Evolutionary conservation across 2,329 filamentous ascomycete genomes (phyloP).

Genomic region (Phaeosphaeriaceae sp.): DNA sequence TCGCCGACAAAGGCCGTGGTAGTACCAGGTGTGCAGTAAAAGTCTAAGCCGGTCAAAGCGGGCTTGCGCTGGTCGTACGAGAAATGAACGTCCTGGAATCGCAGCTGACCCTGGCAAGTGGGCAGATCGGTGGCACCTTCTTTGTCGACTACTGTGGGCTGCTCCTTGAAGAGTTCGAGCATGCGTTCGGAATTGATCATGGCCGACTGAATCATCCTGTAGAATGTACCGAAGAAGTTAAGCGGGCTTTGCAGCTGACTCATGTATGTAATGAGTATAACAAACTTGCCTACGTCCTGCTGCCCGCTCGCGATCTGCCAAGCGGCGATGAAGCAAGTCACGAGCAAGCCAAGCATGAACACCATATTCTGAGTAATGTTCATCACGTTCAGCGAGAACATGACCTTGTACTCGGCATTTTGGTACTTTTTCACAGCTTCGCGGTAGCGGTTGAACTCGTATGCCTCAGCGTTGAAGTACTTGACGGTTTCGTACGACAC

Average conservation of each 20-base stretch:
- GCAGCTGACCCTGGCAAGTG: slow-evolving; percentile 80
- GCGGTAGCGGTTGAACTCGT: slow-evolving; percentile 66
- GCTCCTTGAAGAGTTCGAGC: slow-evolving; percentile 94
- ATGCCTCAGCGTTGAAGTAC: slow-evolving; percentile 68
- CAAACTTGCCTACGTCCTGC: slow-evolving; percentile 72
- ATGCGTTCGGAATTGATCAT: slow-evolving; percentile 98
- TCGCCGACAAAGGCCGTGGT: slow-evolving; percentile 96
- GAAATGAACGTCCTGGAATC: slow-evolving; percentile 89
- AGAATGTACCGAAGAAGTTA: slow-evolving; percentile 88
- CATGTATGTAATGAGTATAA: slow-evolving; percentile 77
- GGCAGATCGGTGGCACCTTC: slow-evolving; percentile 69
- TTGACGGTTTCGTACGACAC: slow-evolving; percentile 90
- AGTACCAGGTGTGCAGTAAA: slow-evolving; percentile 86
- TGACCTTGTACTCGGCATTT: slow-evolving; percentile 64
- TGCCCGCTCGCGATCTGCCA: slow-evolving; percentile 71
- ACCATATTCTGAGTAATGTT: slow-evolving; percentile 70
- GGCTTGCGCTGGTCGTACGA: slow-evolving; percentile 87
- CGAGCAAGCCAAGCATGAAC: slow-evolving; percentile 70
- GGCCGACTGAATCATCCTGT: slow-evolving; percentile 91
- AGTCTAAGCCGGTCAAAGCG: slow-evolving; percentile 82
- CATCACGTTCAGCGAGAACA: slow-evolving; percentile 65
- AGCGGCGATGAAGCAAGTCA: slow-evolving; percentile 74
- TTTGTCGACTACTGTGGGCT: slow-evolving; percentile 86
- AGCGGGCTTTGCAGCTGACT: slow-evolving; percentile 74
- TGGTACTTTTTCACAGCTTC: slow-evolving; percentile 66